Evolutionary conservation across 768 basidiomycete species (phyloP).

Genomic region (Leccinum sublutescens): DNA sequence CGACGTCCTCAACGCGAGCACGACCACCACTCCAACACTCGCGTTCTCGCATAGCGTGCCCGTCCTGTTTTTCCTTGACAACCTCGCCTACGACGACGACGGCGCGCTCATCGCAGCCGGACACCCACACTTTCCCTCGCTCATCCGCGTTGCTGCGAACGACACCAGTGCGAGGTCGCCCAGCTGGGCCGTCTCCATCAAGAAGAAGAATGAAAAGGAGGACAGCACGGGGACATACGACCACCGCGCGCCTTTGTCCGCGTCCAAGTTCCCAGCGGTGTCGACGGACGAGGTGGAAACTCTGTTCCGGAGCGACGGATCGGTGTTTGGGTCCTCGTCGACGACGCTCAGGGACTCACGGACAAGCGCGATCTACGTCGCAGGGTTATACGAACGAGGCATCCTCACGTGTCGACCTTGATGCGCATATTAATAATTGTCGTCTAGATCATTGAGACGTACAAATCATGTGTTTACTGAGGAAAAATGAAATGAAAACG

Average conservation of each 20-base stretch:
- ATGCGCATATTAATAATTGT: background rate
- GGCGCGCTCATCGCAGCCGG: constrained; percentile 57
- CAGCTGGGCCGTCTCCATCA: constrained; percentile 59
- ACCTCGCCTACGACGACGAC: constrained; percentile 51
- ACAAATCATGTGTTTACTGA: constrained; percentile 15
- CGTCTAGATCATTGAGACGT: constrained; percentile 2
- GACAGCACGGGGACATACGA: constrained; percentile 34
- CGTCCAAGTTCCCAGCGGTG: constrained; percentile 36
- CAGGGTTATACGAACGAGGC: constrained; percentile 54
- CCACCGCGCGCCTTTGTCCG: constrained; percentile 47
- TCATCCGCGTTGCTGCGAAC: constrained; percentile 45
- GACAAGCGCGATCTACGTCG: constrained; percentile 49
- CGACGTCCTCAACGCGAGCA: constrained; percentile 31
- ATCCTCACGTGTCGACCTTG: constrained; percentile 47
- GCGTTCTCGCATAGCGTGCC: constrained; percentile 37
- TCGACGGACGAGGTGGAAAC: constrained; percentile 49
- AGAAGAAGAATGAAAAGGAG: background rate
- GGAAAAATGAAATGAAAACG: background rate
- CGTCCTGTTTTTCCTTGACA: constrained; percentile 63
- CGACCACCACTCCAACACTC: constrained; percentile 38
- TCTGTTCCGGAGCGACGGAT: constrained; percentile 74
- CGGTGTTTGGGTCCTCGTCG: constrained; percentile 51
- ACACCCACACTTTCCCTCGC: constrained; percentile 60
- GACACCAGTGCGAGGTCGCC: constrained; percentile 41
- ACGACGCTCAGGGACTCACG: constrained; percentile 52